Evolutionary conservation across 306 rosid species (phyloP), one percentile per base, ranked within the genome.

Genomic region (Heteromeles arbutifolia): DNA sequence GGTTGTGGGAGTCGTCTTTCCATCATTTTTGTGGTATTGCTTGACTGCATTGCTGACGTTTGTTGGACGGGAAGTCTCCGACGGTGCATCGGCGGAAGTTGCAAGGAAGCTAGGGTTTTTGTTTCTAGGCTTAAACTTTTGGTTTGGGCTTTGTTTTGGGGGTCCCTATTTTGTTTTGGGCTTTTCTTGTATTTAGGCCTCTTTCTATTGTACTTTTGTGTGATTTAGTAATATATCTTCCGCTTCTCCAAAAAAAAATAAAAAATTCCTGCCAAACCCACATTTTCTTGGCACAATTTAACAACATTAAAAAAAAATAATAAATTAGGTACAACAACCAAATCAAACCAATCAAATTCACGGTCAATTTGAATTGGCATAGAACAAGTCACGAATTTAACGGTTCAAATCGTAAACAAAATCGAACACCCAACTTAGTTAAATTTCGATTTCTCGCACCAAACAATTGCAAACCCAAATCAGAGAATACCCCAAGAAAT

Each of bases 341-440:
- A 73, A 73, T 73, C 44, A 73, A 41, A 59, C 57, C 18, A 34
- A 72, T 24, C 24, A 39, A 72, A 58, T 41, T 19, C 22, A 17
- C 2, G 6, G 39, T 34, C 25, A 8, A 39, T 73, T 73, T 26
- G 5, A 18, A 73, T 73, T 58, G 67, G 43, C 28, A 59, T 0
- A 73, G 32, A 61, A 61, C 58, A 41, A 73, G 43, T 73, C 77
- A 56, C 1, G 37, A 56, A 5, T 72, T 26, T 12, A 18, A 54
- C 3, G 19, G 57, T 64, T 39, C 56, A 43, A 73, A 61, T 61
- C 58, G 8, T 11, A 21, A 25, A 34, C 57, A 73, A 59, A 73
- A 73, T 73, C 77, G 25, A 73, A 25, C 17, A 41, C 28, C 29
- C 77, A 73, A 39, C 37, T 24, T 58, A 24, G 25, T 54, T 67